phyloP scores from a whole-genome alignment of 306 rosid genomes.

The Ormosia semicastrata region DNA sequence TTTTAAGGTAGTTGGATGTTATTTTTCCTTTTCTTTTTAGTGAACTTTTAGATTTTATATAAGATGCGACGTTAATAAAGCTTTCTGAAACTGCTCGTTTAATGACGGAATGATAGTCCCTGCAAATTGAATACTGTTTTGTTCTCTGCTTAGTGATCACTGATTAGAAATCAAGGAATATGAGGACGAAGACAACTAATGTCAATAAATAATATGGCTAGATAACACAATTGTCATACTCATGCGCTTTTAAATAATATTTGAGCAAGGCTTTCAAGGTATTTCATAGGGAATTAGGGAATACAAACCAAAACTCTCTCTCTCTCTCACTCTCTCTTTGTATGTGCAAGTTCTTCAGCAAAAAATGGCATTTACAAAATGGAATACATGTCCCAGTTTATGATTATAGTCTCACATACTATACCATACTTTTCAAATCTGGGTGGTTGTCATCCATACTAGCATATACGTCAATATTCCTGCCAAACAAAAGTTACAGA shows the following conservation, averaged over 20 bases:
- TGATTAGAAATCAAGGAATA: neutral
- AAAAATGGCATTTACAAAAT: constrained; percentile 30
- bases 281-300: neutral
- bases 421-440: constrained; percentile 4
- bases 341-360: constrained; percentile 15
- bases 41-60: neutral
- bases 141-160: neutral
- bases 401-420: neutral
- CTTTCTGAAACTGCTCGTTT: neutral
- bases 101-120: neutral
- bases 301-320: constrained; percentile 30
- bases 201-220: neutral
- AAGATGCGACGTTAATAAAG: neutral
- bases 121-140: neutral
- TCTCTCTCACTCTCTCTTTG: neutral
- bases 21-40: neutral
- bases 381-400: neutral
- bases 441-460: constrained; percentile 35
- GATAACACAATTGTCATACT: neutral
- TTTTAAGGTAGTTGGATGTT: too few species aligned
- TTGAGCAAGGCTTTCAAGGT: neutral
- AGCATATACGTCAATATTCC: constrained; percentile 45
- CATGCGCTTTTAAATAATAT: neutral
- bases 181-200: neutral
- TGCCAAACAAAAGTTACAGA: constrained; percentile 23